Conservation (phyloP, 1,139 yeast genomes). For the Hyphopichia khmerensis region DNA sequence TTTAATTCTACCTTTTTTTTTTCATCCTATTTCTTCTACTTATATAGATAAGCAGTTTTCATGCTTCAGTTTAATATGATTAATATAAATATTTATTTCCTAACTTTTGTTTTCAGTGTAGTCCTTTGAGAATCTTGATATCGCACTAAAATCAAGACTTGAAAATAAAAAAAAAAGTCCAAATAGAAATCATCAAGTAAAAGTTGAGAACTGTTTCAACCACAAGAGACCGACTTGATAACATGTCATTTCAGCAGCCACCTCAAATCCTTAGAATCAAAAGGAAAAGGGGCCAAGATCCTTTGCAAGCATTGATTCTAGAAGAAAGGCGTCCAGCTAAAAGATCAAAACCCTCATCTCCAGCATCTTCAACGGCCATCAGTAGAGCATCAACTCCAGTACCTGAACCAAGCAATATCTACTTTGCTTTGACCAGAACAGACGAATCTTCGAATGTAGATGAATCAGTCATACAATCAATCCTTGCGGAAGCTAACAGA, state of each 20-base stretch:
- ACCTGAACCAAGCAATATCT: constrained; percentile 18
- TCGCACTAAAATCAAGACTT: not conserved
- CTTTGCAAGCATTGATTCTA: constrained; percentile 70
- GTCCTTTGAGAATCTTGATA: too few species aligned
- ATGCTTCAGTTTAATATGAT: too few species aligned
- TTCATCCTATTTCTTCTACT: too few species aligned
- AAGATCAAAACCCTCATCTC: constrained; percentile 44
- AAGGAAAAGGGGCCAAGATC: constrained; percentile 82
- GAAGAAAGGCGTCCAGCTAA: constrained; percentile 41
- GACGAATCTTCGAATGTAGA: constrained; percentile 35
- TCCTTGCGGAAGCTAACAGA: constrained; percentile 16
- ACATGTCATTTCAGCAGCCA: constrained; percentile 17
- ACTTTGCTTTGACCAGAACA: constrained; percentile 65
- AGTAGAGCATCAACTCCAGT: constrained; percentile 16
- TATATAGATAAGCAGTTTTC: too few species aligned
- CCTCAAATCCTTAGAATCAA: constrained; percentile 77
- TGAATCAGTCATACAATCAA: constrained; percentile 19
- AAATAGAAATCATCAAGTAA: not conserved
- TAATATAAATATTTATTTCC: too few species aligned
- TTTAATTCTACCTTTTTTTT: too few species aligned
- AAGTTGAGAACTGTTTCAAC: not conserved
- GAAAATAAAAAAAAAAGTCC: not conserved
- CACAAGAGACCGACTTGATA: not conserved
- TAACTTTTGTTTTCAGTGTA: too few species aligned
- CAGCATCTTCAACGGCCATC: constrained; percentile 20